A percentile compares a stretch with the other conserved stretches of the same genome.
These are phyloP conservation scores for Nicotiana rustica DNA, from an alignment of 305 asterid species.

Conservation along the genomic window DNA sequence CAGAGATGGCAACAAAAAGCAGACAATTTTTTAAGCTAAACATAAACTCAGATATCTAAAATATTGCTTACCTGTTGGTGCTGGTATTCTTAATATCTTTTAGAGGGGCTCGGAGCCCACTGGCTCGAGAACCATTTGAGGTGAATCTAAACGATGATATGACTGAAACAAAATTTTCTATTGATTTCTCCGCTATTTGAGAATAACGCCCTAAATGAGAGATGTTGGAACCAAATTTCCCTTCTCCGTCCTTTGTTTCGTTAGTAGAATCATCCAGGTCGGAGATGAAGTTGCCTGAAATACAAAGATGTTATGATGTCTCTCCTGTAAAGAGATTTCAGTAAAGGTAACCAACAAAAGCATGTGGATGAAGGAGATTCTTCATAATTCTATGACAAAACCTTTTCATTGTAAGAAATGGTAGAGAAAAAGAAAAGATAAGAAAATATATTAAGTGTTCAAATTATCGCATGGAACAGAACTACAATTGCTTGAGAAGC, in stretches of 20 bases:
- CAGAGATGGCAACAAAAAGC: conserved; percentile 10
- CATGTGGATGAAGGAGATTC: not conserved
- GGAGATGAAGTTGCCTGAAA: conserved; percentile 52
- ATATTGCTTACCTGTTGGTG: conserved; percentile 55
- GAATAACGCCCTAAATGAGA: conserved; percentile 79
- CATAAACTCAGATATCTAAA: not conserved
- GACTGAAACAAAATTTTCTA: conserved; percentile 77
- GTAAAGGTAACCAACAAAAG: conserved; percentile 24
- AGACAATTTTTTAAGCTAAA: not conserved
- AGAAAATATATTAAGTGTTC: not conserved
- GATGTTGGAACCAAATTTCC: conserved; percentile 73
- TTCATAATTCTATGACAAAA: not conserved
- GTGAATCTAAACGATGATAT: conserved; percentile 83
- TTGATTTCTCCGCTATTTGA: conserved; percentile 80
- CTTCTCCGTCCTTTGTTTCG: conserved; percentile 50
- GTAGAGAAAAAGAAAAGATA: not conserved
- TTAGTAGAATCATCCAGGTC: conserved; percentile 42
- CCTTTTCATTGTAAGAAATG: not conserved
- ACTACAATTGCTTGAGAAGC: not conserved
- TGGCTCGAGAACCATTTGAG: conserved; percentile 84
- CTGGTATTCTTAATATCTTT: conserved; percentile 73
- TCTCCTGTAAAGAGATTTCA: conserved; percentile 26
- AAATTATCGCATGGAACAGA: not conserved
- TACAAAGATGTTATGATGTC: conserved; percentile 15
- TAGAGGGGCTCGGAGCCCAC: conserved; percentile 95